Base-by-base conservation (phyloP, 2,329 filamentous ascomycete genomes). In the Setomelanomma holmii region DNA sequence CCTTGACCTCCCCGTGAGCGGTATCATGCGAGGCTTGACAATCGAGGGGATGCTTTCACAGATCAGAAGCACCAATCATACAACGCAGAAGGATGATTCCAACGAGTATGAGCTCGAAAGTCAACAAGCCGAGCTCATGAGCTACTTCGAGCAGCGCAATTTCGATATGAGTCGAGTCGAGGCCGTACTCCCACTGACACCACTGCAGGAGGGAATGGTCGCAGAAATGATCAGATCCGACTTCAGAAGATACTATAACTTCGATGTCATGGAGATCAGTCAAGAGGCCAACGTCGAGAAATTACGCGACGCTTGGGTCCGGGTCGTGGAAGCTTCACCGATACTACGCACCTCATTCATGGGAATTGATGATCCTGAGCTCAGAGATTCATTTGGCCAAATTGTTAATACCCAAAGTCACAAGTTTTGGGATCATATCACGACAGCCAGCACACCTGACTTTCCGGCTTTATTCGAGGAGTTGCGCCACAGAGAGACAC, bases 181-280 rank as follows among this genome's bases (percentile, higher is more conserved):
- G 44, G 71, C 79, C 3, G 74, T 93, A 2, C 75, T 95, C 2
- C 92, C 92, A 0, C 83, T 88, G 0, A 96, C 93, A 0, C 87
- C 92, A 5, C 80, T 96, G 4, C 93, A 98, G 74, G 91, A 97
- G 71, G 87, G 88, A 1, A 91, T 97, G 86, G 77, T 96, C 2
- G 86, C 87, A 0, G 89, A 91, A 54, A 96, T 96, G 89, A 60
- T 91, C 0, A 80, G 85, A 14, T 95, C 91, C 0, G 80, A 84
- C 3, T 93, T 89, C 61, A 77, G 80, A 10, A 83, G 86, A 57
- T 98, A 98, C 69, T 96, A 91, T 78, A 96, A 96, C 56, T 87
- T 95, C 51, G 90, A 96, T 63, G 75, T 93, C 2, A 77, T 96
- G 19, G 82, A 86, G 56, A 59, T 97, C 1, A 67, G 75, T 0